These are phyloP conservation scores for Zygoascus tannicola DNA, from an alignment of 805 yeast genomes.

Conservation along the genomic window DNA sequence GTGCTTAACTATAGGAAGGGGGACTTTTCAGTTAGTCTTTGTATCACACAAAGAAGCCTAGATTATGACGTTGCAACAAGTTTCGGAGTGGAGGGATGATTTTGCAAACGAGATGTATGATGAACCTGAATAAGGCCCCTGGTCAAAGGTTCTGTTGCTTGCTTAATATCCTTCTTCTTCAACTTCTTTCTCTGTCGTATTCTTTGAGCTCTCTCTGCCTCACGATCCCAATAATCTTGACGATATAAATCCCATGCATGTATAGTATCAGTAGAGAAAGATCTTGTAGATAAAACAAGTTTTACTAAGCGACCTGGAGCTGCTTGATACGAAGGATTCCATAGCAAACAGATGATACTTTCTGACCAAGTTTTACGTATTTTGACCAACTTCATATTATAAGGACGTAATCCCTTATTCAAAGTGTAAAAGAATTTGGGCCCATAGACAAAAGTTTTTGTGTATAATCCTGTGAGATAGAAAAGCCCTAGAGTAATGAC, in stretches of 20 bases:
- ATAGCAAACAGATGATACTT: conserved; percentile 17
- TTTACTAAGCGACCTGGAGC: conserved; percentile 66
- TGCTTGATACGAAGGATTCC: conserved; percentile 21
- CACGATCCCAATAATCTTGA: conserved; percentile 87
- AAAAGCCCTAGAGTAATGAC: conserved; percentile 64
- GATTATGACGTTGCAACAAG: no score
- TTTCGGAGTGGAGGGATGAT: no score
- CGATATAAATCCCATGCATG: conserved; percentile 94
- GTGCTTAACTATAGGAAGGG: no score
- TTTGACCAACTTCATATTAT: conserved; percentile 62
- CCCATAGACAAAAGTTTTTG: conserved; percentile 73
- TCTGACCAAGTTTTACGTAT: conserved; percentile 22
- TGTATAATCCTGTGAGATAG: conserved; percentile 83
- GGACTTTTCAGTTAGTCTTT: no score
- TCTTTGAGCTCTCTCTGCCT: conserved; percentile 34
- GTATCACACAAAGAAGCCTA: no score
- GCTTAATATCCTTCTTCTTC: neutral
- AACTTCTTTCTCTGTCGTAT: conserved; percentile 3
- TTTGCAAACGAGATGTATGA: no score
- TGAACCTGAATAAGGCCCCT: no score
- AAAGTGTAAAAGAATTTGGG: conserved; percentile 71
- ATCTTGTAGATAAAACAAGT: conserved; percentile 68
- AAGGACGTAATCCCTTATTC: conserved; percentile 79
- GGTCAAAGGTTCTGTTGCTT: no score
- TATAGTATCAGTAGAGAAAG: conserved; percentile 70